These are phyloP conservation scores for Aspergillus sp. DNA, from an alignment of 2,329 filamentous ascomycete genomes.

Conservation along the genomic window DNA sequence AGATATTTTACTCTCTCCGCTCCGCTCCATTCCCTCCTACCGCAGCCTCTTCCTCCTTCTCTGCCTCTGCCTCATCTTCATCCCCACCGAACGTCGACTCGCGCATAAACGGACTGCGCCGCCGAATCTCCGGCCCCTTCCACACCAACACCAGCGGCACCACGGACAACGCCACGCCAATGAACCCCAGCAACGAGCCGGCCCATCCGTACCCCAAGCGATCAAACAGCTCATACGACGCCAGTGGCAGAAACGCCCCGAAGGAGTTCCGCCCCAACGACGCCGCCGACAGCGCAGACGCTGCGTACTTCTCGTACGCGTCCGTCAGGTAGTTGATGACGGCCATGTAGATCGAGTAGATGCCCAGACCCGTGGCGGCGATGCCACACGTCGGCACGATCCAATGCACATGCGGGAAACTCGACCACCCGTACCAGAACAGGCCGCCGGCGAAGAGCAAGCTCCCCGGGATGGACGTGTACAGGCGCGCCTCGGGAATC, in stretches of 20 bases:
- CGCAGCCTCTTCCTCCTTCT: not conserved
- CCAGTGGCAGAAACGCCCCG: constrained; percentile 49
- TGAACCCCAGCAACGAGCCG: constrained; percentile 43
- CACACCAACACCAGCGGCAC: constrained; percentile 44
- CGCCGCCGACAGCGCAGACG: constrained; percentile 47
- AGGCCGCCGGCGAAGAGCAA: constrained; percentile 35
- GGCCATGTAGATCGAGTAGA: constrained; percentile 48
- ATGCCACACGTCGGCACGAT: constrained; percentile 34
- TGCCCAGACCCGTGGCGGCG: constrained; percentile 40
- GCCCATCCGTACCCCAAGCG: constrained; percentile 47
- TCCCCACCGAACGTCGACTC: constrained; percentile 23
- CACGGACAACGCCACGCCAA: constrained; percentile 39
- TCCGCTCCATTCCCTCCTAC: not conserved
- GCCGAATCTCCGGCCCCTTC: constrained; percentile 41
- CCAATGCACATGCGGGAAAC: constrained; percentile 28
- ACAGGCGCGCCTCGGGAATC: constrained; percentile 45
- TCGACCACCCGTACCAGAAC: constrained; percentile 39
- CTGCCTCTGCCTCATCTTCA: constrained; percentile 6
- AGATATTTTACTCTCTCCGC: not conserved
- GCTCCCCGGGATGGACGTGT: constrained; percentile 43
- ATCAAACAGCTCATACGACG: constrained; percentile 40
- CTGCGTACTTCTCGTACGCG: constrained; percentile 50
- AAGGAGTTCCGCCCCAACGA: constrained; percentile 47
- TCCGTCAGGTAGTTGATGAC: constrained; percentile 52
- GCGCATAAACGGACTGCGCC: constrained; percentile 31